Conservation (phyloP, 2,329 filamentous ascomycete species). For the Thelonectria olida region DNA sequence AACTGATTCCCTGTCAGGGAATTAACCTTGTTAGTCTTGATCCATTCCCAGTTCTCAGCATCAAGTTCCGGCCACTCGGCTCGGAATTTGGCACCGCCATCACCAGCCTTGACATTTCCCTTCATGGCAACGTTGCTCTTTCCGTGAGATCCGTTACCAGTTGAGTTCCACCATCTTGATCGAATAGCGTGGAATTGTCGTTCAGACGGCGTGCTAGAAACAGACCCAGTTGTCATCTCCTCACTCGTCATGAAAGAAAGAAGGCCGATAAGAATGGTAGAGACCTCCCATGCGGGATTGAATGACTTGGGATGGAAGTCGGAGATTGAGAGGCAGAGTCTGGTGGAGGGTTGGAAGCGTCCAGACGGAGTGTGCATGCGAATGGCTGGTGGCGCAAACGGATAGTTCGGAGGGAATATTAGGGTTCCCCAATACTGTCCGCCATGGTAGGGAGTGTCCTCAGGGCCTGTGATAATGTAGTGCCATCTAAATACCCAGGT, state of each 20-base stretch:
- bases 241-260: slow-evolving; percentile 98
- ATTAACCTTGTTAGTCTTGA: slow-evolving; percentile 85
- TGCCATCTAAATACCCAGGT: slow-evolving; percentile 72
- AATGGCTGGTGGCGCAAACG: slow-evolving; percentile 95
- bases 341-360: slow-evolving; percentile 91
- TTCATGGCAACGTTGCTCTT: slow-evolving; percentile 65
- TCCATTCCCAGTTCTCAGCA: slow-evolving; percentile 90
- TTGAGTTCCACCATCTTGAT: slow-evolving; percentile 96
- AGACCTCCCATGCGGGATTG: slow-evolving; percentile 98
- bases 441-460: slow-evolving; percentile 90
- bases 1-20: slow-evolving; percentile 72
- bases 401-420: slow-evolving; percentile 95
- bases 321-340: slow-evolving; percentile 93
- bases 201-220: slow-evolving; percentile 80
- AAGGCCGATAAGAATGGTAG: slow-evolving; percentile 92
- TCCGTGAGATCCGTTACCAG: slow-evolving; percentile 80
- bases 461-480: slow-evolving; percentile 94
- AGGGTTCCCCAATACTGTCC: slow-evolving; percentile 99
- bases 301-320: slow-evolving; percentile 99
- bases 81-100: slow-evolving; percentile 90
- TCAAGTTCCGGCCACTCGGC: slow-evolving; percentile 92
- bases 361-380: slow-evolving; percentile 98
- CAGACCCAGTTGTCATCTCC: slow-evolving; percentile 95
- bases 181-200: slow-evolving; percentile 79
- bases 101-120: slow-evolving; percentile 89